These are phyloP conservation scores for Pseudonitzschia multistriata DNA, from an alignment of 108 stramenopile species.

Conservation along the genomic window DNA sequence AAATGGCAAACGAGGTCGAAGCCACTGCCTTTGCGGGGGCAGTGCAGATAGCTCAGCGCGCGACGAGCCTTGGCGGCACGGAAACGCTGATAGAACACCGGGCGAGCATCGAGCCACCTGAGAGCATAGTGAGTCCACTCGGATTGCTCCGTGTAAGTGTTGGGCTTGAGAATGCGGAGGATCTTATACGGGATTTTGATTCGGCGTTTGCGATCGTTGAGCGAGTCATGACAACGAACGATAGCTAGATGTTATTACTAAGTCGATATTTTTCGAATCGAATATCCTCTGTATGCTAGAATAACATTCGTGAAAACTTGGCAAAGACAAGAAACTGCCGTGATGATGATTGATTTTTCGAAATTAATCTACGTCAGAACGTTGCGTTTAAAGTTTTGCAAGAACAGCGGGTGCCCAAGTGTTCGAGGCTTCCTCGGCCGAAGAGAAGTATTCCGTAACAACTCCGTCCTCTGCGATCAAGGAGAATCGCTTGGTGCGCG, in stretches of 20 bases:
- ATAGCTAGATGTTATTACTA: not conserved
- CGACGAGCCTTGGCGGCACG: conserved; percentile 95
- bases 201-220: conserved; percentile 55
- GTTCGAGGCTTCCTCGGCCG: conserved; percentile 56
- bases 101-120: conserved; percentile 88
- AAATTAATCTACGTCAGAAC: not conserved
- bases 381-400: conserved; percentile 27
- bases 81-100: conserved; percentile 94
- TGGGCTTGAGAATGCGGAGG: conserved; percentile 81
- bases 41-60: conserved; percentile 66
- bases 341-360: not conserved
- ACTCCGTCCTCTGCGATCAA: conserved; percentile 84
- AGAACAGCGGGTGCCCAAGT: conserved; percentile 85
- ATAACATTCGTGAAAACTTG: too few species aligned
- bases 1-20: conserved; percentile 56
- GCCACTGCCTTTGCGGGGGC: conserved; percentile 85
- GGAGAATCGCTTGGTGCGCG: conserved; percentile 72
- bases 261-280: not conserved
- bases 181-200: conserved; percentile 81
- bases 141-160: conserved; percentile 87
- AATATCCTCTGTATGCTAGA: not conserved
- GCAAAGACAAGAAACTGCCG: too few species aligned
- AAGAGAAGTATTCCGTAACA: conserved; percentile 75
- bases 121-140: conserved; percentile 63
- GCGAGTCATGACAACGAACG: conserved; percentile 10